These are phyloP conservation scores for Rhytidiadelphus loreus DNA, from an alignment of 225 moss, liverwort and hornwort species.

Conservation along the genomic window DNA sequence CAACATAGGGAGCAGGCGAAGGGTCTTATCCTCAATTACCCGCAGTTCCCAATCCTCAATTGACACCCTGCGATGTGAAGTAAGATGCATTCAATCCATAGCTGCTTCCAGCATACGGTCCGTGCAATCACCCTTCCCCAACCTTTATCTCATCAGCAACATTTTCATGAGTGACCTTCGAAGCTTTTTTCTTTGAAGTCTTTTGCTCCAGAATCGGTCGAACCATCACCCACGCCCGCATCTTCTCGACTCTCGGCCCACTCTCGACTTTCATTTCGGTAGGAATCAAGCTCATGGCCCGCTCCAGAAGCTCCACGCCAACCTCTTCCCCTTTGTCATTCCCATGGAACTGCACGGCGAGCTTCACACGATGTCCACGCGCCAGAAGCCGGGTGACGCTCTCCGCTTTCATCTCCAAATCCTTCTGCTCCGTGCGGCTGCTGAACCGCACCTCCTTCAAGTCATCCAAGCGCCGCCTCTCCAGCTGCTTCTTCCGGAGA, in stretches of 20 bases:
- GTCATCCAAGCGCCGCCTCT: conserved; percentile 6
- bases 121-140: background rate
- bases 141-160: background rate
- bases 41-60: background rate
- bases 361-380: conserved; percentile 44
- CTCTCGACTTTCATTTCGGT: conserved; percentile 32
- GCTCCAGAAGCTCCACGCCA: conserved; percentile 32
- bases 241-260: conserved; percentile 49
- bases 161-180: background rate
- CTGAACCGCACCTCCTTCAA: conserved; percentile 30
- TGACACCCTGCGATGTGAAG: background rate
- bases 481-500: conserved; percentile 71
- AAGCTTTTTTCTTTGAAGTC: background rate
- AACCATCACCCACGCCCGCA: conserved; percentile 31
- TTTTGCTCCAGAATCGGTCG: background rate
- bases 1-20: background rate
- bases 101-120: background rate
- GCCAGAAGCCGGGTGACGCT: conserved; percentile 28
- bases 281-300: conserved; percentile 23
- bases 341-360: conserved; percentile 44
- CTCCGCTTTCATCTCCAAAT: conserved; percentile 48
- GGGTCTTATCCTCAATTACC: background rate
- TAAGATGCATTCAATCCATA: background rate
- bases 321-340: conserved; percentile 51
- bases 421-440: conserved; percentile 66